Percentiles rank a stretch among this genome's conserved stretches.
phyloP scores from a whole-genome alignment of 306 rosid genomes.

The Medicago truncatula region MtrunA17r5.0-ANR NC_053042.1:3981501-3982000 shows the following conservation, averaged over 20 bases:
- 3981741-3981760: constrained; percentile 76
- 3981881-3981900: background rate
- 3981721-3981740: constrained; percentile 83
- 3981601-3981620: background rate
- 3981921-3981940: constrained; percentile 39
- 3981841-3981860: no score
- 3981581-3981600: background rate
- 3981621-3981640: background rate
- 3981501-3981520: constrained; percentile 90
- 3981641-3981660: constrained; percentile 51
- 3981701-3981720: constrained; percentile 89
- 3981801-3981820: background rate
- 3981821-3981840: no score
- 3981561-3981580: constrained; percentile 66
- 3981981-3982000: constrained; percentile 98
- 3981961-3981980: constrained; percentile 87
- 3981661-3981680: constrained; percentile 88
- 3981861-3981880: constrained; percentile 7
- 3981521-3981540: constrained; percentile 77
- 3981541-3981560: constrained; percentile 67
- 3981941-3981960: constrained; percentile 69
- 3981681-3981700: constrained; percentile 97
- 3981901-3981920: constrained; percentile 37
- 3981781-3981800: constrained; percentile 71
- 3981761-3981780: constrained; percentile 80